phyloP scores from a whole-genome alignment of 2,329 filamentous ascomycete genomes.

The Xylariales sp. region DNA sequence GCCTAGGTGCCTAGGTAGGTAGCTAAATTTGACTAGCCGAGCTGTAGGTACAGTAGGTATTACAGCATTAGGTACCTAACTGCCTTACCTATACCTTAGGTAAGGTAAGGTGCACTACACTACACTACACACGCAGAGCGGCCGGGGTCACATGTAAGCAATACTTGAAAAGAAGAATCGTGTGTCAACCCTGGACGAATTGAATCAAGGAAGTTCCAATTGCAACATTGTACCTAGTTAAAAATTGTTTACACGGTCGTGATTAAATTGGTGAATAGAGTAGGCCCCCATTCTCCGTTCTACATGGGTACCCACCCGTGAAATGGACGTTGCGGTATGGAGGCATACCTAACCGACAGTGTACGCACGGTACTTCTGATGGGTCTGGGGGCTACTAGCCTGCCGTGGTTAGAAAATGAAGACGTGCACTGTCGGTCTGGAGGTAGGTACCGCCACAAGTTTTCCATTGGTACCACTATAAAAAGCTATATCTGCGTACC shows the following conservation, averaged over 20 bases:
- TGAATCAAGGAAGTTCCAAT: no score
- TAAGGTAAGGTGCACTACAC: no score
- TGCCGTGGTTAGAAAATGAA: not conserved
- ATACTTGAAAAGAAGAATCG: no score
- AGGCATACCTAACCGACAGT: constrained; percentile 2
- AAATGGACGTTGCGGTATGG: constrained; percentile 5
- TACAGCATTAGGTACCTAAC: constrained; percentile 5
- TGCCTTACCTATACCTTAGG: no score
- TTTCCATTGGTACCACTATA: not conserved
- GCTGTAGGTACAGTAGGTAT: constrained; percentile 18
- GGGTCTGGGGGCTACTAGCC: constrained; percentile 1
- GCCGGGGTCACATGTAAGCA: no score
- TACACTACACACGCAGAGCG: not conserved
- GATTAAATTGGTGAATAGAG: no score
- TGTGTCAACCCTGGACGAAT: no score
- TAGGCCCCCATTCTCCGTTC: no score
- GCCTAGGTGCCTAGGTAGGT: no score
- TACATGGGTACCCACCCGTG: no score
- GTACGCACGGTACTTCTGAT: constrained; percentile 29
- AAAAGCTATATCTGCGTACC: not conserved
- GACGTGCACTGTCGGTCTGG: not conserved
- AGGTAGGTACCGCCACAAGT: not conserved
- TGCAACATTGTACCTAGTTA: no score
- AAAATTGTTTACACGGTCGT: no score
- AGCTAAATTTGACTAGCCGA: not conserved